A percentile compares a stretch with the other conserved stretches of the same genome.
Conservation (phyloP, 116 monocot genomes). For the Trichopus zeylanicus region DNA sequence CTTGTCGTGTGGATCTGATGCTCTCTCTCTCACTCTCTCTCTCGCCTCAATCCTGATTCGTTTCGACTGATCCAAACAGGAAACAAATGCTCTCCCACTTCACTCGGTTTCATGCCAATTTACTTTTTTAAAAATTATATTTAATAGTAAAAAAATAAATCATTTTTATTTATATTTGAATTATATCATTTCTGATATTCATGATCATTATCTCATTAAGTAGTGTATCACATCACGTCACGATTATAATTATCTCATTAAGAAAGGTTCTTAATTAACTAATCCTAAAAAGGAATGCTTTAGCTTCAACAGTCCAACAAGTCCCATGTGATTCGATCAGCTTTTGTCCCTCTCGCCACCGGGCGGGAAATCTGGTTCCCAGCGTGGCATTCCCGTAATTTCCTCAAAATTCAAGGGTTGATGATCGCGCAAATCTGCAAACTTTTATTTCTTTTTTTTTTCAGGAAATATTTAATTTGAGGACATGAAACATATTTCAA, state of each 20-base stretch:
- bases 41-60: too few species aligned
- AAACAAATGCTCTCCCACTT: too few species aligned
- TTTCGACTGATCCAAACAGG: too few species aligned
- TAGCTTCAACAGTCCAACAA: not conserved
- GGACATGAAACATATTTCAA: not conserved
- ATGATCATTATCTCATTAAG: too few species aligned
- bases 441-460: too few species aligned
- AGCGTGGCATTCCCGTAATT: not conserved
- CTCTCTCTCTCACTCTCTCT: too few species aligned
- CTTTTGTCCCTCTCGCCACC: not conserved
- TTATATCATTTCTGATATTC: too few species aligned
- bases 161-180: too few species aligned
- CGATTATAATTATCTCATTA: not conserved
- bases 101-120: too few species aligned
- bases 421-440: not conserved
- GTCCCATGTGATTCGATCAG: conserved; percentile 6
- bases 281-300: not conserved
- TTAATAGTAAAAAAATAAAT: too few species aligned
- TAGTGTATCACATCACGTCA: not conserved
- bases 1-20: too few species aligned
- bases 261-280: not conserved
- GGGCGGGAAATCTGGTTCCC: not conserved
- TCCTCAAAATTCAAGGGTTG: not conserved
- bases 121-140: too few species aligned
- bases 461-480: not conserved